Conservation (phyloP, 352 stramenopile genomes). For the Globisporangium okanoganense region DNA sequence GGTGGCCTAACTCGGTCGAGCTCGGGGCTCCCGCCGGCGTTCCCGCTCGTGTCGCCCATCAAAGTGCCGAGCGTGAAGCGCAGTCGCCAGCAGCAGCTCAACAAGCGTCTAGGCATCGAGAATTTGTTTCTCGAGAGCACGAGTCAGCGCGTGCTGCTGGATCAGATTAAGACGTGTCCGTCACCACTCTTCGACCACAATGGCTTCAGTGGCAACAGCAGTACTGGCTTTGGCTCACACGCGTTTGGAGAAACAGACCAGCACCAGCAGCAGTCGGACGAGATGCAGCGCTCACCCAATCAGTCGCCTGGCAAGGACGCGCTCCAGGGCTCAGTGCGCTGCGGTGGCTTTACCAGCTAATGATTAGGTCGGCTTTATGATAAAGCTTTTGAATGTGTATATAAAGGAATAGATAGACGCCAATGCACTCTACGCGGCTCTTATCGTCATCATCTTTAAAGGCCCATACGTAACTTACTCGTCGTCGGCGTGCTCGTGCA, state of each 20-base stretch:
- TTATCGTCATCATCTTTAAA: not conserved
- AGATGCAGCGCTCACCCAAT: constrained; percentile 2
- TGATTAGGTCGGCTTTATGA: not conserved
- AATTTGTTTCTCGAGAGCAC: constrained; percentile 45
- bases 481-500: constrained; percentile 43
- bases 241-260: no score
- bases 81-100: constrained; percentile 1
- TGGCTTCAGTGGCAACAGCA: not conserved
- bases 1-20: constrained; percentile 4
- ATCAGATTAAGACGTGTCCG: constrained; percentile 49
- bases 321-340: not conserved
- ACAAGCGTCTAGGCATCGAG: constrained; percentile 28
- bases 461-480: not conserved
- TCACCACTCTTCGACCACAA: constrained; percentile 1
- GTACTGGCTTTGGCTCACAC: not conserved
- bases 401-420: not conserved
- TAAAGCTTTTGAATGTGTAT: not conserved
- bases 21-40: constrained; percentile 16
- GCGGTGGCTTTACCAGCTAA: constrained; percentile 9
- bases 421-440: constrained; percentile 1
- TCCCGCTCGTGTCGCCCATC: constrained; percentile 39
- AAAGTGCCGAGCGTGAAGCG: constrained; percentile 13
- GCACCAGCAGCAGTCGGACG: not conserved
- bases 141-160: constrained; percentile 39
- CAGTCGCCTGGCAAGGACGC: not conserved